These are phyloP conservation scores for Peronospora tabacina DNA, from an alignment of 352 stramenopile genomes.

Conservation along the genomic window DNA sequence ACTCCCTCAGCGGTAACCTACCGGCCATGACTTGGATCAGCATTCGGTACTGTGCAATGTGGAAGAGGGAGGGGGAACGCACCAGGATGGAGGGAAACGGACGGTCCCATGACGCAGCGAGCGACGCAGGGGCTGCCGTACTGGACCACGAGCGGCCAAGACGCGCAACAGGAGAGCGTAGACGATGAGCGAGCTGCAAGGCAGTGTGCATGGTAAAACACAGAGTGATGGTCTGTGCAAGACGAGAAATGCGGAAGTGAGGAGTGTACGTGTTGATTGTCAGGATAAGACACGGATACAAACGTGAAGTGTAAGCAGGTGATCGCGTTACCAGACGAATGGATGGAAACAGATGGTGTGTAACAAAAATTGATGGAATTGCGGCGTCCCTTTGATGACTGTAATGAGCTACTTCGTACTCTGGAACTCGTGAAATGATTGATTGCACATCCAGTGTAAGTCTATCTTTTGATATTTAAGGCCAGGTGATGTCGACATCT, in stretches of 20 bases:
- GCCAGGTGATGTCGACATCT: no score
- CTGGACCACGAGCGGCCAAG: conserved; percentile 10
- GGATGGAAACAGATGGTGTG: conserved; percentile 3
- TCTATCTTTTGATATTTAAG: no score
- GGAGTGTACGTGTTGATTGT: conserved; percentile 4
- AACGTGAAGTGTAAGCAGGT: conserved; percentile 26
- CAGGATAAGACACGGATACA: not conserved
- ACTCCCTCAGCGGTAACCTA: conserved; percentile 71
- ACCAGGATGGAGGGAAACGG: conserved; percentile 78
- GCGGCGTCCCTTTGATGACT: no score
- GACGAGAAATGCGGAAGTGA: conserved; percentile 12
- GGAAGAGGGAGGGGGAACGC: conserved; percentile 10
- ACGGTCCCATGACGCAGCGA: conserved; percentile 60
- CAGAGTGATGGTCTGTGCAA: conserved; percentile 5
- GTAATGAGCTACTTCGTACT: no score
- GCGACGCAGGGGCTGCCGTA: conserved; percentile 37
- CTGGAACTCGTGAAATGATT: no score
- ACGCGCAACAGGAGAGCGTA: conserved; percentile 7
- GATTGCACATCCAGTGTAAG: no score
- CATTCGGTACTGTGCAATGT: not conserved
- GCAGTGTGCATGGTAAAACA: conserved; percentile 29
- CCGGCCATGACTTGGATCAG: conserved; percentile 13
- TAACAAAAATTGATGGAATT: no score
- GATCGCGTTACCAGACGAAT: conserved; percentile 40
- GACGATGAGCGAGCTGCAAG: conserved; percentile 22